Percentiles rank a stretch among this genome's conserved stretches.
Evolutionary conservation across 202 grass and related monocot species (phyloP).

Genomic region (Schoenoplectus triqueter): DNA sequence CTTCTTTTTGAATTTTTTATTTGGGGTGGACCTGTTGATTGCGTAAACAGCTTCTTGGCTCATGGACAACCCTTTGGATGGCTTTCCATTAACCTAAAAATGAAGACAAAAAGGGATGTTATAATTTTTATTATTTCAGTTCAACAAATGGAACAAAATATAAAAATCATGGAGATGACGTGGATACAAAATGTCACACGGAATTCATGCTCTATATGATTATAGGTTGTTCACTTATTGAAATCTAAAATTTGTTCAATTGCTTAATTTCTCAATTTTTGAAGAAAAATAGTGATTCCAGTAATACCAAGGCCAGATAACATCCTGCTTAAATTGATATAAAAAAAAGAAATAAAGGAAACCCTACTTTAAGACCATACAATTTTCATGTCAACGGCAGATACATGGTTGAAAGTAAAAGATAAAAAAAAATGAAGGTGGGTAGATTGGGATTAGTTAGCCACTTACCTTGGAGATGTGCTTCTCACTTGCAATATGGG

Average conservation of each 20-base stretch:
- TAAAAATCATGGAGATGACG: not conserved
- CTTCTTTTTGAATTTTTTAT: conserved; percentile 5
- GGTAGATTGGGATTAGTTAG: not conserved
- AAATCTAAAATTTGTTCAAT: not conserved
- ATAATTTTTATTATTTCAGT: not conserved
- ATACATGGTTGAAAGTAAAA: not conserved
- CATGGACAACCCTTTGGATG: not conserved
- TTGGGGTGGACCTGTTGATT: not conserved
- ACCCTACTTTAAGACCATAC: not conserved
- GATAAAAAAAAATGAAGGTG: not conserved
- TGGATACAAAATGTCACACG: not conserved
- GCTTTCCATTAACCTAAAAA: conserved; percentile 28
- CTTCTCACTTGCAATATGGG: conserved; percentile 35
- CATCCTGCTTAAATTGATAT: not conserved
- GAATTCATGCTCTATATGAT: not conserved
- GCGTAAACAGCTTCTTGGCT: not conserved
- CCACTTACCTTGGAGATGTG: conserved; percentile 38
- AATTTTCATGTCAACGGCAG: not conserved
- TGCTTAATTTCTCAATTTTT: not conserved
- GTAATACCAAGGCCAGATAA: conserved; percentile 15
- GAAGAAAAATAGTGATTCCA: not conserved
- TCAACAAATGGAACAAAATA: conserved; percentile 24
- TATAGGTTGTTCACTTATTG: not conserved
- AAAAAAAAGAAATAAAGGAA: not conserved
- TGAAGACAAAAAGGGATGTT: not conserved